phyloP scores from a whole-genome alignment of 1,284 basidiomycete species.

The Pseudozyma sp. region DNA sequence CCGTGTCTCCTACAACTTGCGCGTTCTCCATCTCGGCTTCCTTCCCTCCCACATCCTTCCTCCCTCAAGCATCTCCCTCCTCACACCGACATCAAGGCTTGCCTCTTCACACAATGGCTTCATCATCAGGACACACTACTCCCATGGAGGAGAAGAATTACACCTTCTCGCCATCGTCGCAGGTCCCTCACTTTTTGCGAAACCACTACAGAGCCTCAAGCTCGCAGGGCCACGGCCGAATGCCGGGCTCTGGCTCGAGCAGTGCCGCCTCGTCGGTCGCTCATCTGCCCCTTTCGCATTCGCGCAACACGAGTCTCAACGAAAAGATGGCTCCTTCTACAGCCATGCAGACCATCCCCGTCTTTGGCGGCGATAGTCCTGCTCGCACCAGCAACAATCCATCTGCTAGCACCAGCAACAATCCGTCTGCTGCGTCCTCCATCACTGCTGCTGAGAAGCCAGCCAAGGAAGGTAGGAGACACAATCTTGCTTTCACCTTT shows the following conservation, averaged over 20 bases:
- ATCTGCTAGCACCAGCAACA: not conserved
- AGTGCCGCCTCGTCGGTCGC: conserved; percentile 25
- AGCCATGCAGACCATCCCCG: conserved; percentile 12
- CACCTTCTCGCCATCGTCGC: conserved; percentile 29
- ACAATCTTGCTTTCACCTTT: conserved; percentile 36
- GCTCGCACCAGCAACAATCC: not conserved
- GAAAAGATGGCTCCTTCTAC: conserved; percentile 13
- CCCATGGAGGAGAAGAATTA: conserved; percentile 29
- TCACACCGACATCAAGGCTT: conserved; percentile 1
- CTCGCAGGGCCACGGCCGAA: conserved; percentile 9
- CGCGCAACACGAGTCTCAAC: conserved; percentile 11
- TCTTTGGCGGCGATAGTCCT: conserved; percentile 2
- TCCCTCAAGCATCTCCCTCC: conserved; percentile 7
- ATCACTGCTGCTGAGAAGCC: conserved; percentile 13
- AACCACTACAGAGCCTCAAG: conserved; percentile 23
- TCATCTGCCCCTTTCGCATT: conserved; percentile 20
- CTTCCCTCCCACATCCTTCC: conserved; percentile 6
- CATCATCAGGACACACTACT: conserved; percentile 20
- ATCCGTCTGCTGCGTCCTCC: conserved; percentile 10
- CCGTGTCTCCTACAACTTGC: not conserved
- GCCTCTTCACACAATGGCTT: conserved; percentile 12
- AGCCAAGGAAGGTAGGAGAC: conserved; percentile 16
- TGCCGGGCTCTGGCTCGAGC: conserved; percentile 14
- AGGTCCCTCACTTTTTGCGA: conserved; percentile 33
- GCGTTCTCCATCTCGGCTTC: not conserved